Evolutionary conservation across 1,284 basidiomycete genomes (phyloP), one percentile per base, ranked within the genome.

Genomic region (Polyporus tsugae): DNA sequence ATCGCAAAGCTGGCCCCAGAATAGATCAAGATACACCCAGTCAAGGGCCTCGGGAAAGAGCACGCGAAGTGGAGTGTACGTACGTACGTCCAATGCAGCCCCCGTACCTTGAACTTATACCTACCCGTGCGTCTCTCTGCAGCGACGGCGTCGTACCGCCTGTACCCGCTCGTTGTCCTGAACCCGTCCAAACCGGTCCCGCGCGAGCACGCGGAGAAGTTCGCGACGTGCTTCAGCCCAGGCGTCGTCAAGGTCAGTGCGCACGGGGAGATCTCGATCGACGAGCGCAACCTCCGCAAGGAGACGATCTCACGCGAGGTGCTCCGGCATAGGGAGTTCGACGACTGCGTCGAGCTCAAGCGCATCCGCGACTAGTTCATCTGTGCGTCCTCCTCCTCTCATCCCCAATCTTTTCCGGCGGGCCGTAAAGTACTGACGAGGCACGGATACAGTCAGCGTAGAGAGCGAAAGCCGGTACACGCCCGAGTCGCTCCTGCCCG

Each of bases 281-380:
- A 94, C 73, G 80, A 86, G 53, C 80, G 87, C 25, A 83, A 88
- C 33, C 87, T 96, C 33, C 86, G 97, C 38, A 92, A 91, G 70
- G 98, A 99, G 79, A 95, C 92, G 1, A 95, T 99, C 75, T 95
- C 92, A 73, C 86, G 98, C 60, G 97, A 99, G 80, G 97, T 97
- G 1, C 85, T 99, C 59, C 87, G 97, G 68, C 94, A 99, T 80
- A 89, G 92, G 1, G 97, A 99, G 79, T 98, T 99, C 74, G 87
- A 91, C 63, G 95, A 90, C 61, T 89, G 87, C 68, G 95, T 98
- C 17, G 87, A 95, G 78, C 86, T 99, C 55, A 90, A 91, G 60
- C 86, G 98, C 10, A 91, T 98, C 62, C 85, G 96, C 63, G 97
- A 99, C 83, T 94, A 94, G 82, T 99, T 98, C 80, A 87, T 99